phyloP scores from a whole-genome alignment of 2,329 filamentous ascomycete genomes.

The Botrytis deweyae region DNA sequence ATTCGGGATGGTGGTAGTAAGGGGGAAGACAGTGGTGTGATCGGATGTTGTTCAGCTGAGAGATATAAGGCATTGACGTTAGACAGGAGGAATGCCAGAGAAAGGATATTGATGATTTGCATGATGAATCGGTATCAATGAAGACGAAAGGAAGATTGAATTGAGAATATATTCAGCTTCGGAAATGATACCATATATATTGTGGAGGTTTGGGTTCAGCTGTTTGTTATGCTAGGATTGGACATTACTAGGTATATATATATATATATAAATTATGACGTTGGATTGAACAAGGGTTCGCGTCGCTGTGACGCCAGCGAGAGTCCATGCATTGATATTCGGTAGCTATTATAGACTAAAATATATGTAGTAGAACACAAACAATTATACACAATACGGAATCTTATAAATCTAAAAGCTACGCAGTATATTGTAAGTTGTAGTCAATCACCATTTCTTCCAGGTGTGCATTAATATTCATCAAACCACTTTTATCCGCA shows the following conservation, averaged over 20 bases:
- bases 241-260: background rate
- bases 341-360: background rate
- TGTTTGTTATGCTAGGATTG: background rate
- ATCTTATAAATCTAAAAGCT: background rate
- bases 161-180: background rate
- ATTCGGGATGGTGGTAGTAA: background rate
- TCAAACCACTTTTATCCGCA: background rate
- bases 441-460: background rate
- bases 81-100: background rate
- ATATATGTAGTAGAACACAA: background rate
- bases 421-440: background rate
- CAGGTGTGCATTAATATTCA: background rate
- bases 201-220: background rate
- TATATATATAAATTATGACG: background rate
- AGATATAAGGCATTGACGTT: background rate
- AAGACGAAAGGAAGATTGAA: background rate
- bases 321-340: background rate
- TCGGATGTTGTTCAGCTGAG: conserved; percentile 2
- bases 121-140: background rate
- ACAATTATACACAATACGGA: background rate
- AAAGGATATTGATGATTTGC: background rate
- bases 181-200: background rate
- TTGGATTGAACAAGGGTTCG: background rate
- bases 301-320: background rate
- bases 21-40: background rate